phyloP scores from a whole-genome alignment of 495 filamentous ascomycete genomes.

The Xylaria scruposa region DNA sequence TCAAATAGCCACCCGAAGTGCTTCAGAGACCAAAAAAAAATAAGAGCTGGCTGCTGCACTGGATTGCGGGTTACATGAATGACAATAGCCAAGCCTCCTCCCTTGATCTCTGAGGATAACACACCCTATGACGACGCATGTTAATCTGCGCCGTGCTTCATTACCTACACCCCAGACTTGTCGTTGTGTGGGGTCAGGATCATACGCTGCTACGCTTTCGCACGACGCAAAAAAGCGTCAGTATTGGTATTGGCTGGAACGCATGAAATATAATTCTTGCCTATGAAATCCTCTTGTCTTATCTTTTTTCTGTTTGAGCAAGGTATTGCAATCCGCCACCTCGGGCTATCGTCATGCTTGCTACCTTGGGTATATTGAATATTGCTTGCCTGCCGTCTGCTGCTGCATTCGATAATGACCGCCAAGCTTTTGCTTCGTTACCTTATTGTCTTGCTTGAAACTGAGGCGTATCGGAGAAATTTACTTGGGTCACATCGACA shows the following conservation, averaged over 20 bases:
- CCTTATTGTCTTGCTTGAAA: slow-evolving; percentile 3
- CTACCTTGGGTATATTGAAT: not conserved
- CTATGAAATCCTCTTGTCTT: slow-evolving; percentile 23
- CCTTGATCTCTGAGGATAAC: slow-evolving; percentile 31
- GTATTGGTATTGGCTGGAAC: not conserved
- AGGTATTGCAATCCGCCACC: not conserved
- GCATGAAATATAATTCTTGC: slow-evolving; percentile 7
- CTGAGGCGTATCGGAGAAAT: slow-evolving; percentile 15
- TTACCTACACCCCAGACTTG: slow-evolving; percentile 2
- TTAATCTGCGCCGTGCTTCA: slow-evolving; percentile 5
- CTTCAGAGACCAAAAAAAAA: slow-evolving; percentile 14
- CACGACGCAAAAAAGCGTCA: not conserved
- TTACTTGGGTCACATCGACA: slow-evolving; percentile 8
- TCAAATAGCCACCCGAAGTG: slow-evolving; percentile 26
- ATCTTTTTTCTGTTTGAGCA: not conserved
- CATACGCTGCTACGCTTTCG: no score
- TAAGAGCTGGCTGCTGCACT: slow-evolving; percentile 23
- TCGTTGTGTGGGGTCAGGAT: not conserved
- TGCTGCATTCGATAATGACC: not conserved
- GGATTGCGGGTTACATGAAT: slow-evolving; percentile 44
- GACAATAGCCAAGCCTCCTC: slow-evolving; percentile 36
- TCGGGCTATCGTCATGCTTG: slow-evolving; percentile 1
- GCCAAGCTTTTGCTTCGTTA: not conserved
- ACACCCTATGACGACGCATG: slow-evolving; percentile 9
- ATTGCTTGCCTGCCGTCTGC: not conserved